Evolutionary conservation across 805 yeast genomes (phyloP), one percentile per base, ranked within the genome.

Genomic region (Yarrowia deformans): DNA sequence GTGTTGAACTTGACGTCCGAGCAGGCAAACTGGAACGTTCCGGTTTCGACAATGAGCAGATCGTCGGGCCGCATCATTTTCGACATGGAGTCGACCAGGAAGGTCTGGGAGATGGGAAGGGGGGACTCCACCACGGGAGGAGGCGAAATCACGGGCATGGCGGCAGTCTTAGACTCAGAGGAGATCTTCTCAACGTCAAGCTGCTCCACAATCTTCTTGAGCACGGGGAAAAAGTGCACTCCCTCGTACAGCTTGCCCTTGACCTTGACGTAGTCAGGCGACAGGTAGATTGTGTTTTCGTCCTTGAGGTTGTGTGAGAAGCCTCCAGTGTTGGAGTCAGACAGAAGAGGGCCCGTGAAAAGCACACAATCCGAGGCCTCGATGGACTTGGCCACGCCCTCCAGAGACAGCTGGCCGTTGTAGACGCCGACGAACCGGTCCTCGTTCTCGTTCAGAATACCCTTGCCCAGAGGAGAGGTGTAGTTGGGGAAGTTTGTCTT

Each of bases 1-100:
- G 77, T 74, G 49, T 93, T 90, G 70, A 93, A 84, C 72, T 81
- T 79, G 42, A 89, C 76, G 74, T 90, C 94, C 39, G 91, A 86
- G 54, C 89, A 75, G 9, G 89, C 93, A 80, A 91, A 92, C 82
- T 89, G 87, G 75, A 90, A 85, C 1, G 97, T 87, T 66, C 97
- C 93, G 1, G 97, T 90, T 72, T 93, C 98, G 68, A 87, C 84
- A 48, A 93, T 82, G n/a, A 93, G 75, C 23, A 87, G 83, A 76
- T 93, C 97, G 73, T 87, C 84, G 34, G 88, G 87, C 74, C 82
- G 79, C 54, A 90, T 75, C 75, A 80, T 82, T 46, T 78, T 70
- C 73, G 80, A 79, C 60, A 88, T 72, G 19, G 76, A 74, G 64
- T 78, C 76, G 35, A 85, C 78, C 45, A 88, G 72, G 45, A 75